These are phyloP conservation scores for Rhodotorula taiwanensis DNA, from an alignment of 768 basidiomycete species.

Conservation along the genomic window DNA sequence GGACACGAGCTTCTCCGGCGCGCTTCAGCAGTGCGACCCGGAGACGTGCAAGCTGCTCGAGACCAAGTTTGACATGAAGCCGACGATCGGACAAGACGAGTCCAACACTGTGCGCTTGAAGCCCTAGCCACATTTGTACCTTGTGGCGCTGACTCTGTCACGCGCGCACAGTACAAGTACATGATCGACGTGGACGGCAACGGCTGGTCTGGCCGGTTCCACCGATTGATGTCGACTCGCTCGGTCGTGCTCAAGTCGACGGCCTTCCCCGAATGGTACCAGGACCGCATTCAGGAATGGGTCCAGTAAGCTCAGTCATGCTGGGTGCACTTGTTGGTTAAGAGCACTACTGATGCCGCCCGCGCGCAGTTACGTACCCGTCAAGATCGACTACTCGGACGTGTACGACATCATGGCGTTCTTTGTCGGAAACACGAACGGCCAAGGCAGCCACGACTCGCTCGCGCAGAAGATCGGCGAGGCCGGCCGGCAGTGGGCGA, in stretches of 20 bases:
- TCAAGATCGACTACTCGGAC: constrained; percentile 47
- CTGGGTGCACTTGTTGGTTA: background rate
- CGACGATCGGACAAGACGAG: constrained; percentile 39
- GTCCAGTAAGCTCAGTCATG: constrained; percentile 35
- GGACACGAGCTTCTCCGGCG: constrained; percentile 40
- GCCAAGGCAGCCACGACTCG: constrained; percentile 43
- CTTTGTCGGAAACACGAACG: constrained; percentile 41
- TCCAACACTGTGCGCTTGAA: constrained; percentile 19
- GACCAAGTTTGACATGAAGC: constrained; percentile 36
- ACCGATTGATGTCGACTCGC: constrained; percentile 69
- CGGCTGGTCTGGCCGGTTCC: constrained; percentile 39
- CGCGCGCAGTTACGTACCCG: constrained; percentile 43
- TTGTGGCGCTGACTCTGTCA: background rate
- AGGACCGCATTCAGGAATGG: constrained; percentile 43
- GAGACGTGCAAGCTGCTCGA: constrained; percentile 39
- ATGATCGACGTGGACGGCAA: constrained; percentile 32
- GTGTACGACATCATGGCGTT: constrained; percentile 46
- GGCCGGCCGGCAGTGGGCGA: constrained; percentile 45
- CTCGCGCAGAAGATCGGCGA: constrained; percentile 45
- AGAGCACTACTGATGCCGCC: too few species aligned
- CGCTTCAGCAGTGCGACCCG: constrained; percentile 39
- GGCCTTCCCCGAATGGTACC: constrained; percentile 39
- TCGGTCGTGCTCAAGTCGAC: constrained; percentile 67
- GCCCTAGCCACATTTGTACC: background rate
- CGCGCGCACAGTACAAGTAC: constrained; percentile 36